phyloP scores from a whole-genome alignment of 176 grass and related monocot species.

The Rhynchospora pubera region DNA sequence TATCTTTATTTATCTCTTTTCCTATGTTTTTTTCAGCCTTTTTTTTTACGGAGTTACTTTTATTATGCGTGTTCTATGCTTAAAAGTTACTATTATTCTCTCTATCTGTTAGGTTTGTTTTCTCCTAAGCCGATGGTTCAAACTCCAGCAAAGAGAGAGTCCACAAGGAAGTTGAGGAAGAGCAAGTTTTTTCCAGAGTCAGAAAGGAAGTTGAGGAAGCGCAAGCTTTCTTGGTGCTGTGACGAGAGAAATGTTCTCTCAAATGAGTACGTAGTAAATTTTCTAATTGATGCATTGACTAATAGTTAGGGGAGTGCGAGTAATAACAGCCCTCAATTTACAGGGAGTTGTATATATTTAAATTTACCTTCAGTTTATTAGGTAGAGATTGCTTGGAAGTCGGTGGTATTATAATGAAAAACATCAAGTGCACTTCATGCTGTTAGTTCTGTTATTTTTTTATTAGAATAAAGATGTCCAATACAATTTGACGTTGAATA shows the following conservation, averaged over 20 bases:
- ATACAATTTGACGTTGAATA: not conserved
- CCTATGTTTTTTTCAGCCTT: not conserved
- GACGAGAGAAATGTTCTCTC: conserved; percentile 37
- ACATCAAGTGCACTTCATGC: not conserved
- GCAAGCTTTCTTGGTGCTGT: conserved; percentile 13
- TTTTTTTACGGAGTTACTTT: not conserved
- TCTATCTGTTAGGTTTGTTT: conserved; percentile 27
- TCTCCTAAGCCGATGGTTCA: conserved; percentile 57
- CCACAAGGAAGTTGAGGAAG: conserved; percentile 11
- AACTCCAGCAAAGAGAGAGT: conserved; percentile 74
- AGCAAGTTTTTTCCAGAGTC: conserved; percentile 26
- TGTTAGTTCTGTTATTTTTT: not conserved
- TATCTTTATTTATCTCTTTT: not conserved
- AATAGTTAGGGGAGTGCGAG: not conserved
- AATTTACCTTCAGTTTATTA: not conserved
- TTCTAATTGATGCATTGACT: not conserved
- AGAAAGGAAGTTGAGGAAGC: conserved; percentile 15
- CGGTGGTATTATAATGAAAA: not conserved
- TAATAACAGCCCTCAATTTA: not conserved
- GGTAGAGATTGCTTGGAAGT: not conserved
- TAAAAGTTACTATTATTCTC: not conserved
- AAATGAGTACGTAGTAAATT: conserved; percentile 47
- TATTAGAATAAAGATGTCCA: not conserved
- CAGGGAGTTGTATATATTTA: not conserved
- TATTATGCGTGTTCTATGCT: not conserved